These are phyloP conservation scores for Dichomitus squalens DNA, from an alignment of 1,284 basidiomycete species.

Conservation along the genomic window DNA sequence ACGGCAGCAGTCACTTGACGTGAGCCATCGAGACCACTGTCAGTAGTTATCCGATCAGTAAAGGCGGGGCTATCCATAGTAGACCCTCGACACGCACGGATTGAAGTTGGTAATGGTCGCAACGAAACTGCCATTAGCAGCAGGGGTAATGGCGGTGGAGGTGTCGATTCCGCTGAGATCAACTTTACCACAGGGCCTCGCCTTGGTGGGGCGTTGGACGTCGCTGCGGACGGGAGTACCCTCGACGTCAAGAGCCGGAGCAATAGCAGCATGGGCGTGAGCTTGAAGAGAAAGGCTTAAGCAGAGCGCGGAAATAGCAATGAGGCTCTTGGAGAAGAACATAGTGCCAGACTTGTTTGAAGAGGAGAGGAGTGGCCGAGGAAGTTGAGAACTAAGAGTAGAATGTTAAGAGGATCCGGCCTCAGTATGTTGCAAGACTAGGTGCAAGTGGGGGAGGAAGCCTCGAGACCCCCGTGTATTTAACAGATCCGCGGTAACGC, in stretches of 20 bases:
- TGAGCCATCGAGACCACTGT: conserved; percentile 50
- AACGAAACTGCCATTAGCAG: conserved; percentile 44
- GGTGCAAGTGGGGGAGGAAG: conserved; percentile 1
- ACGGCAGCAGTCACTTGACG: conserved; percentile 43
- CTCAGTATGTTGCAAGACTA: conserved; percentile 12
- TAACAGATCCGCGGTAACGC: too few species aligned
- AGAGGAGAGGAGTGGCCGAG: neutral
- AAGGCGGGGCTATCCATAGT: too few species aligned
- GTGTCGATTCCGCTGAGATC: conserved; percentile 46
- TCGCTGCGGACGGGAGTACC: conserved; percentile 43
- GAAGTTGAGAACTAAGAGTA: conserved; percentile 10
- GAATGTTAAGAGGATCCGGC: conserved; percentile 16
- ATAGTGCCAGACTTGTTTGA: conserved; percentile 7
- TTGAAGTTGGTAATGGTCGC: conserved; percentile 53
- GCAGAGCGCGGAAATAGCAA: conserved; percentile 21
- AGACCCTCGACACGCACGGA: conserved; percentile 45
- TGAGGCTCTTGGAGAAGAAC: conserved; percentile 27
- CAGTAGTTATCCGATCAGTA: neutral
- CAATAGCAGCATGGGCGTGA: conserved; percentile 47
- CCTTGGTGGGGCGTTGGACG: conserved; percentile 45
- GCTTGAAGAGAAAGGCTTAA: conserved; percentile 29
- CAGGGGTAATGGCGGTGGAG: conserved; percentile 43
- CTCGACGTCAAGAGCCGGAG: conserved; percentile 50
- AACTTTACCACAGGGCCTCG: conserved; percentile 44
- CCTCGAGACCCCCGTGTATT: neutral